Conservation (phyloP, 2,329 filamentous ascomycete genomes). For the Penicillium sp. region DNA sequence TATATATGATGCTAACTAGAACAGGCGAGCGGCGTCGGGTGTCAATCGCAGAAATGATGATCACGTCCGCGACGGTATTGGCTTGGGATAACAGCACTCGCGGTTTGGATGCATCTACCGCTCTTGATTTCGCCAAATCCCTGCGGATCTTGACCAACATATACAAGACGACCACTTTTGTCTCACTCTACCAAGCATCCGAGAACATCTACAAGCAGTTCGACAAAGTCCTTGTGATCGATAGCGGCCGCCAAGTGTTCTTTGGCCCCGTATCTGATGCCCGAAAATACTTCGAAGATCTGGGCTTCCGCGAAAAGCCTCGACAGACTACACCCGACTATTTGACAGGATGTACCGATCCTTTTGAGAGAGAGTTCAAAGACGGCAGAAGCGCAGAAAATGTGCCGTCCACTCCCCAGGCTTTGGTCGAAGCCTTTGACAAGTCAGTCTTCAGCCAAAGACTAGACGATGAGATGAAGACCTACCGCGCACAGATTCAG, state of each 20-base stretch:
- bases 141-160: constrained; percentile 78
- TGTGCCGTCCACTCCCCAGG: constrained; percentile 64
- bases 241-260: constrained; percentile 70
- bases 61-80: constrained; percentile 66
- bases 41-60: constrained; percentile 78
- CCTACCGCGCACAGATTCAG: constrained; percentile 63
- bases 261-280: constrained; percentile 67
- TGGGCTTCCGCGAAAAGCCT: constrained; percentile 71
- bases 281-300: constrained; percentile 67
- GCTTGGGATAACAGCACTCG: constrained; percentile 74
- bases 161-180: constrained; percentile 78
- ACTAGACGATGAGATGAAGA: constrained; percentile 62
- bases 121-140: constrained; percentile 64
- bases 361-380: constrained; percentile 76
- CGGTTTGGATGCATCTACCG: constrained; percentile 65
- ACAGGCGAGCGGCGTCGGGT: constrained; percentile 71
- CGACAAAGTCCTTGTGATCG: constrained; percentile 80
- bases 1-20: neutral
- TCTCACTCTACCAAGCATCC: constrained; percentile 80
- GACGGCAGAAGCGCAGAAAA: constrained; percentile 62
- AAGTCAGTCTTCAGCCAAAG: constrained; percentile 57
- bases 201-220: constrained; percentile 76
- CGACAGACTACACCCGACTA: constrained; percentile 79
- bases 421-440: constrained; percentile 66
- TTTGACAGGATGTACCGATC: constrained; percentile 75